phyloP scores from a whole-genome alignment of 352 stramenopile genomes.

The Globisporangium apiculatum region DNA sequence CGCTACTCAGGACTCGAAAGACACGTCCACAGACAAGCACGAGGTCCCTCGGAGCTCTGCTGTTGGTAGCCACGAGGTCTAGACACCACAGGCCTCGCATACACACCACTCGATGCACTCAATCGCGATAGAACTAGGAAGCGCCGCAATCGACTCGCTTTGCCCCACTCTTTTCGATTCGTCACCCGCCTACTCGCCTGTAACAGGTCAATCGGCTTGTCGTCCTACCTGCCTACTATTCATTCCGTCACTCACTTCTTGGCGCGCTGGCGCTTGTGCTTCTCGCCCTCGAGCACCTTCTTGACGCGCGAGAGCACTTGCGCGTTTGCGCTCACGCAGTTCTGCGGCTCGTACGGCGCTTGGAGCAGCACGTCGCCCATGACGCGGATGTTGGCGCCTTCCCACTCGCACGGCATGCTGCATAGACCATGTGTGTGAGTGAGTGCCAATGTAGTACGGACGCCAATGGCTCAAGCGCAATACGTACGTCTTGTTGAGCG shows the following conservation, averaged over 20 bases:
- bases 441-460: neutral
- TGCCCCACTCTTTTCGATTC: no score
- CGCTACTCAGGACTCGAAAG: neutral
- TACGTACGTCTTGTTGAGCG: constrained; percentile 84
- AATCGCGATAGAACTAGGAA: no score
- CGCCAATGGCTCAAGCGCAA: no score
- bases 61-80: no score
- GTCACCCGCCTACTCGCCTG: no score
- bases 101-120: no score
- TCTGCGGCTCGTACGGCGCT: constrained; percentile 73
- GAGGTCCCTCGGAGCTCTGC: no score
- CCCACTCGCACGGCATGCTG: constrained; percentile 84
- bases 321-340: constrained; percentile 67
- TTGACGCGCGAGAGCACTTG: constrained; percentile 75
- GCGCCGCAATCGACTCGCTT: no score
- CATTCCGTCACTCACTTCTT: constrained; percentile 23
- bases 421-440: neutral
- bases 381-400: constrained; percentile 73
- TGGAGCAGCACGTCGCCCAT: constrained; percentile 84
- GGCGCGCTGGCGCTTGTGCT: constrained; percentile 62
- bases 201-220: neutral
- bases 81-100: no score
- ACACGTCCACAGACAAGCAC: no score
- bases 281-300: constrained; percentile 80
- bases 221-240: constrained; percentile 6